These are phyloP conservation scores for Cryptosporidium ryanae DNA, from an alignment of 169 alveolate species.

Conservation along the genomic window DNA sequence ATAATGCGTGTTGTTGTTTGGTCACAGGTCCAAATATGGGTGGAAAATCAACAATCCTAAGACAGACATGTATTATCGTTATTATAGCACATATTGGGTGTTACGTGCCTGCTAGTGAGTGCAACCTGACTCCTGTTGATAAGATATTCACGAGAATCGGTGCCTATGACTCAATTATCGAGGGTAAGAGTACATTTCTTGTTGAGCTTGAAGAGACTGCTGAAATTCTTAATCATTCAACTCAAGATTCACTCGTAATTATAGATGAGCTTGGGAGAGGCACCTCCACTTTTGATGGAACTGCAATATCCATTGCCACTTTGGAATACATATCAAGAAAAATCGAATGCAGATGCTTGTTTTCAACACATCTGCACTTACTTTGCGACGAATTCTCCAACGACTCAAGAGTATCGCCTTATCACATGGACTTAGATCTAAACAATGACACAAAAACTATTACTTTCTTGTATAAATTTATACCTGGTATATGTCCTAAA, in stretches of 20 bases:
- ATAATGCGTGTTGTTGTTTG: conserved; percentile 81
- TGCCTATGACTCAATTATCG: conserved; percentile 96
- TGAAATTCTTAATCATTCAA: conserved; percentile 84
- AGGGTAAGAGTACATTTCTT: conserved; percentile 97
- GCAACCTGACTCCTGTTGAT: conserved; percentile 93
- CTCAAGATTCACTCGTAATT: conserved; percentile 91
- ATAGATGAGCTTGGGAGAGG: conserved; percentile 99
- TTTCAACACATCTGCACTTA: conserved; percentile 97
- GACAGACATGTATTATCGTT: conserved; percentile 95
- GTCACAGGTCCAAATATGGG: conserved; percentile 99
- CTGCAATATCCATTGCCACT: conserved; percentile 96
- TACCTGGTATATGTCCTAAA: conserved; percentile 94
- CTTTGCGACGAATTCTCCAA: conserved; percentile 82
- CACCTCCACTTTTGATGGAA: conserved; percentile 99
- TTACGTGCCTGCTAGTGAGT: conserved; percentile 93
- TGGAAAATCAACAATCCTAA: conserved; percentile 97
- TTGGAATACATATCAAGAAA: conserved; percentile 84
- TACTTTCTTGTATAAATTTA: conserved; percentile 92
- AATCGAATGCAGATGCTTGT: conserved; percentile 89
- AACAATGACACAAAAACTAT: conserved; percentile 78
- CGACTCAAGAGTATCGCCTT: conserved; percentile 75
- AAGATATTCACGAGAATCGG: conserved; percentile 98
- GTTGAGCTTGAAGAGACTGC: conserved; percentile 98
- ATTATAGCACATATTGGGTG: conserved; percentile 99
- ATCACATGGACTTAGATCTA: conserved; percentile 76